These are phyloP conservation scores for Hemileccinum rubropunctum DNA, from an alignment of 768 basidiomycete species.

Conservation along the genomic window DNA sequence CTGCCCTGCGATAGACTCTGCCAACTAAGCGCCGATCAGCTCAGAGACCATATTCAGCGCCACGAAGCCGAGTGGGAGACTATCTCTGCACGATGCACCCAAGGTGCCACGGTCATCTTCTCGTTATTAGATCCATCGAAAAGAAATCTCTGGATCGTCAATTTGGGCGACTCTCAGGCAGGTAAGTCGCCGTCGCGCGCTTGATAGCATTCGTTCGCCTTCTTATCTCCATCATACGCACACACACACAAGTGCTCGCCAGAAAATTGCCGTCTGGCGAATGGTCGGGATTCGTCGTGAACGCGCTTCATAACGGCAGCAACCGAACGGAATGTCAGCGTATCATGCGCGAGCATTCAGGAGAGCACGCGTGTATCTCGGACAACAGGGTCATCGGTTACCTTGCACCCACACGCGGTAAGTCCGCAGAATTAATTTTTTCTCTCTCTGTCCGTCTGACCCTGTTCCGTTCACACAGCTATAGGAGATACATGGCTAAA, in stretches of 20 bases:
- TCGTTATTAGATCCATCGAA: conserved; percentile 29
- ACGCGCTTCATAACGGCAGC: conserved; percentile 29
- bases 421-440: conserved; percentile 1
- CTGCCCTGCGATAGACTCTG: conserved; percentile 37
- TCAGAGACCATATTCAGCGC: conserved; percentile 39
- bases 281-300: conserved; percentile 23
- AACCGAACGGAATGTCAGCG: conserved; percentile 29
- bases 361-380: conserved; percentile 28
- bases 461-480: conserved; percentile 21
- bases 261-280: conserved; percentile 15
- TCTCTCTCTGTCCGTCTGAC: conserved; percentile 9
- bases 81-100: conserved; percentile 32
- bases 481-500: conserved; percentile 38
- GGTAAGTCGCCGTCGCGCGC: conserved; percentile 16
- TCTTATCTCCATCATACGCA: conserved; percentile 4
- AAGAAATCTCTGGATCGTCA: conserved; percentile 32
- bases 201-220: background rate
- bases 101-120: conserved; percentile 33
- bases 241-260: conserved; percentile 30
- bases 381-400: conserved; percentile 37
- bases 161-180: conserved; percentile 36
- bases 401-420: conserved; percentile 38
- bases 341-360: conserved; percentile 30
- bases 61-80: conserved; percentile 37
- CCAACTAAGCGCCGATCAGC: conserved; percentile 37